Base-by-base conservation (phyloP, 306 rosid genomes). In the Dalbergia cultrata region DNA sequence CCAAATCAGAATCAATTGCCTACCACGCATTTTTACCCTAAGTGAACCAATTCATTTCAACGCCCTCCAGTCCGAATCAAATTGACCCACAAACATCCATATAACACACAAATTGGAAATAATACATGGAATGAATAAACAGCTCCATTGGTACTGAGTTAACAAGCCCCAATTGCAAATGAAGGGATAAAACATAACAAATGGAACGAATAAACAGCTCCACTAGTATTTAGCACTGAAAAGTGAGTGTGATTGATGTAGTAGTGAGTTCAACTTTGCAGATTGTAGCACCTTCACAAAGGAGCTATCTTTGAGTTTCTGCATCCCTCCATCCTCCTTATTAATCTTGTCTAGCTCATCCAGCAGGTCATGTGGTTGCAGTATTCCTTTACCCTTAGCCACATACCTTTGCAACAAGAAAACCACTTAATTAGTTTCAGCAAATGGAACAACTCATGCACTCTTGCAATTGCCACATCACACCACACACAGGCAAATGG, bases 251-350 rank as follows among this genome's bases (percentile, higher is more conserved):
- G 45, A 41, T 8, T 9, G 45, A 41, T 58, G 35, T 9, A 34
- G 70, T 9, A 52, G 41, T 5, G n/a, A 77, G 19, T n/a, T 58
- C 19, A 88, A 94, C 94, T 89, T 88, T 8, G 95, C 83, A 56
- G 89, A 84, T 85, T 89, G 85, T 60, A 92, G 85, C 43, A 83
- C 82, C 49, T 87, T 81, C 72, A 87, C 75, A 44, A 90, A 92
- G 41, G 91, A 85, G 44, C 90, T 85, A 47, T 79, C 80, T 67
- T 74, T 80, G 82, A 87, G 87, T 47, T 74, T 78, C 13, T 54
- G 67, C 76, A 74, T 82, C 6, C 56, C 74, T 59, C 79, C 89
- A 47, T 76, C 82, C 53, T 87, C 87, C 31, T 39, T 18, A 8
- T 80, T 58, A 76, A 87, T 82, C 1, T 54, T 76, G 52, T 82